Conservation (phyloP, 2,329 filamentous ascomycete species). For the Alternaria incomplexa region DNA sequence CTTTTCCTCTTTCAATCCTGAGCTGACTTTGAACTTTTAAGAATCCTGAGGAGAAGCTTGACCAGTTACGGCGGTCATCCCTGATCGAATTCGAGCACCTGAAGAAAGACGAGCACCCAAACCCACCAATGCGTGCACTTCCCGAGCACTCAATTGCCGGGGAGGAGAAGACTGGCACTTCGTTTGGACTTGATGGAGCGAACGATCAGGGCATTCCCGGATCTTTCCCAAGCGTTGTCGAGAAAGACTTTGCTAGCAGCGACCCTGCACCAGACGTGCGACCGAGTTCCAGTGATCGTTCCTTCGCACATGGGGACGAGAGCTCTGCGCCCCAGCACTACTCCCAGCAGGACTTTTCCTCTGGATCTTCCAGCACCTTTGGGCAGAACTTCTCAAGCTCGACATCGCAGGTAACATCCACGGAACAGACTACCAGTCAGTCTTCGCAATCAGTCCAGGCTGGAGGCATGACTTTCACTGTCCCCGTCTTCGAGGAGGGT, state of each 20-base stretch:
- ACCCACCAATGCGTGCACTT: slow-evolving; percentile 40
- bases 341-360: slow-evolving; percentile 5
- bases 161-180: neutral
- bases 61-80: slow-evolving; percentile 55
- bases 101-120: slow-evolving; percentile 39
- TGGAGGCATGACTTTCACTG: slow-evolving; percentile 24
- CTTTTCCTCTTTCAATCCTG: slow-evolving; percentile 38
- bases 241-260: slow-evolving; percentile 11
- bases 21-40: slow-evolving; percentile 45
- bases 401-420: neutral
- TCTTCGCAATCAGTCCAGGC: slow-evolving; percentile 9
- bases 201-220: neutral
- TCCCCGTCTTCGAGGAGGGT: slow-evolving; percentile 25
- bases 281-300: neutral
- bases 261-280: slow-evolving; percentile 1
- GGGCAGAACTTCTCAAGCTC: slow-evolving; percentile 6
- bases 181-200: neutral
- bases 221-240: neutral
- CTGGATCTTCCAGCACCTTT: slow-evolving; percentile 4
- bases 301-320: slow-evolving; percentile 1
- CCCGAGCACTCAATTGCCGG: slow-evolving; percentile 45
- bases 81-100: slow-evolving; percentile 52
- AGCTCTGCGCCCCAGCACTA: slow-evolving; percentile 3
- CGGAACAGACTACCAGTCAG: neutral
- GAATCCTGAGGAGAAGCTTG: slow-evolving; percentile 55